Evolutionary conservation across 495 filamentous ascomycete species (phyloP).

Genomic region (Hypomontagnella monticulosa): DNA sequence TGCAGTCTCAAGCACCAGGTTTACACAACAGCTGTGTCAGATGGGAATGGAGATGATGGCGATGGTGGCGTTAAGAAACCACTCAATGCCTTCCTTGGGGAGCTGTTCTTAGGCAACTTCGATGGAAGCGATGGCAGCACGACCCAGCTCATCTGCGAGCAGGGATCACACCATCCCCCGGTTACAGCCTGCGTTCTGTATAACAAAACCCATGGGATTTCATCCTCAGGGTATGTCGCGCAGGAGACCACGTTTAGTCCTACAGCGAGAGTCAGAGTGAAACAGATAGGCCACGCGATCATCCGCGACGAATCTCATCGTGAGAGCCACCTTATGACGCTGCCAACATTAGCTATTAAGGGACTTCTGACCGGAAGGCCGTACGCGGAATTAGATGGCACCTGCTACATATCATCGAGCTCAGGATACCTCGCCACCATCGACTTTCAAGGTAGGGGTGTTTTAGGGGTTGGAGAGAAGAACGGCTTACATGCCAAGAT

Average conservation of each 20-base stretch:
- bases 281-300: conserved; percentile 2
- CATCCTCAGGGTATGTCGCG: conserved; percentile 3
- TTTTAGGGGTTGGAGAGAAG: neutral
- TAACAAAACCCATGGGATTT: neutral
- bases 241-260: conserved; percentile 1
- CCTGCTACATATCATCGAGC: conserved; percentile 6
- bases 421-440: conserved; percentile 4
- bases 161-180: conserved; percentile 7
- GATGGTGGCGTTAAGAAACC: conserved; percentile 39
- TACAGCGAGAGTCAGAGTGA: neutral
- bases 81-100: neutral
- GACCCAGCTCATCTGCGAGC: neutral
- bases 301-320: neutral
- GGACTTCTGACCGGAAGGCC: neutral
- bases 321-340: neutral
- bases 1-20: neutral
- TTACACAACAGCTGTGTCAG: neutral
- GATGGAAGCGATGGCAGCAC: neutral
- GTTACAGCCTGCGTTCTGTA: neutral
- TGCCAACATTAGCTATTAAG: conserved; percentile 4
- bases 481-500: neutral
- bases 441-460: conserved; percentile 34
- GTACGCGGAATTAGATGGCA: neutral
- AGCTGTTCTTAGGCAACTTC: neutral
- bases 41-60: neutral